A percentile compares a stretch with the other conserved stretches of the same genome.
phyloP scores from a whole-genome alignment of 78 protist genomes.

The Parvularia atlantis region DNA sequence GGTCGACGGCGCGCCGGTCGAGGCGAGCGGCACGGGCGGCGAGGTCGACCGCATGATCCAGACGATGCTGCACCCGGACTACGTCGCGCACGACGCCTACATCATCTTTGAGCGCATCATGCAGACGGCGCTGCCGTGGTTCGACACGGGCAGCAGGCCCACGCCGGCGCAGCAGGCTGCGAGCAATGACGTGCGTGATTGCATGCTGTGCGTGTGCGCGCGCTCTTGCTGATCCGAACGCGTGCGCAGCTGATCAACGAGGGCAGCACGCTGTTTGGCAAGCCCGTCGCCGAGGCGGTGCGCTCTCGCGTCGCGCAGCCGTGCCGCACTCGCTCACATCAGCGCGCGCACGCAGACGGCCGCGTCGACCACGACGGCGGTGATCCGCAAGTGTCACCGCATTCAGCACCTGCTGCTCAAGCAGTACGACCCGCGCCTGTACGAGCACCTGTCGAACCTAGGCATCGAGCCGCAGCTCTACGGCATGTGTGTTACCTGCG shows the following conservation, averaged over 20 bases:
- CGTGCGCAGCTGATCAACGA: background rate
- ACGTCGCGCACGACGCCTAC: conserved; percentile 12
- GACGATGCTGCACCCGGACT: background rate
- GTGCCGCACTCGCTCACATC: background rate
- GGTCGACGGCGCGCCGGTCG: no score
- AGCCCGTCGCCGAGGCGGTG: background rate
- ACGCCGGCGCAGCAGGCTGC: background rate
- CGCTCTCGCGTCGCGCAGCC: background rate
- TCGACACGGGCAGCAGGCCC: no score
- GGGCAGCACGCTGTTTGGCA: background rate
- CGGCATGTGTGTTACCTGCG: conserved; percentile 18
- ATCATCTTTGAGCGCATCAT: conserved; percentile 1
- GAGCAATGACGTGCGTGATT: background rate
- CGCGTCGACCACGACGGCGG: background rate
- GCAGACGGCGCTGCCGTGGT: conserved; percentile 1
- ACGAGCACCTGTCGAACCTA: background rate
- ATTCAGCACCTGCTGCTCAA: conserved; percentile 1
- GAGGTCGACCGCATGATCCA: no score
- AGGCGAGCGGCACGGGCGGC: no score
- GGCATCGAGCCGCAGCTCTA: conserved; percentile 18
- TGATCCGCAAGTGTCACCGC: background rate
- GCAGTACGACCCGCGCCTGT: conserved; percentile 4
- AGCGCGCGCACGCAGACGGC: background rate
- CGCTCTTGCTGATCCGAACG: background rate
- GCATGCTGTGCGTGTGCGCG: background rate